Conservation (phyloP, 2,329 filamentous ascomycete genomes). For the Hortaea sp. region DNA sequence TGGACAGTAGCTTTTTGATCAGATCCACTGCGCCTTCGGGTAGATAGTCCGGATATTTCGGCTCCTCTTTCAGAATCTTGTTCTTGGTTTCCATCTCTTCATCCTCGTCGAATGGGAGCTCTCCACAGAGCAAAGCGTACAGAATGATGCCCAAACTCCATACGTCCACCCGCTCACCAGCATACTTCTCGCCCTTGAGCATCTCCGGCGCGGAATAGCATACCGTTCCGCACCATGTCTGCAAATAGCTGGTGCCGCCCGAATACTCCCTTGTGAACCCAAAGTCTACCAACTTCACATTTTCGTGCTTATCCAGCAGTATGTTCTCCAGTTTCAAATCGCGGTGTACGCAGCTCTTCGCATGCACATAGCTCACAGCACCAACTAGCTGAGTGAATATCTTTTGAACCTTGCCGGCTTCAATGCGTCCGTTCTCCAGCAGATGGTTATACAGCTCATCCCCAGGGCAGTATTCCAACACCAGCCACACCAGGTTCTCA, state of each 20-base stretch:
- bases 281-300: slow-evolving; percentile 96
- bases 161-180: slow-evolving; percentile 93
- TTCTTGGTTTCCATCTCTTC: slow-evolving; percentile 81
- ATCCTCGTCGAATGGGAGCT: slow-evolving; percentile 93
- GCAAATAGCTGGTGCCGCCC: slow-evolving; percentile 83
- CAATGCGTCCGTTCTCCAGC: slow-evolving; percentile 72
- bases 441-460: slow-evolving; percentile 97
- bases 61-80: slow-evolving; percentile 76
- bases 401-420: slow-evolving; percentile 79
- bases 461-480: slow-evolving; percentile 90
- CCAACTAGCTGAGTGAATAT: slow-evolving; percentile 94
- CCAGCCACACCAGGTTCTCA: slow-evolving; percentile 88
- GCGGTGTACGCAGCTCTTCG: slow-evolving; percentile 89
- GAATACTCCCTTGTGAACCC: slow-evolving; percentile 97
- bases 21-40: slow-evolving; percentile 67
- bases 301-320: slow-evolving; percentile 87
- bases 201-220: slow-evolving; percentile 98
- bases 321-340: slow-evolving; percentile 97
- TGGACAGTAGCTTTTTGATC: slow-evolving; percentile 73
- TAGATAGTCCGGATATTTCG: slow-evolving; percentile 72
- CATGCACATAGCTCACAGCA: slow-evolving; percentile 89
- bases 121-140: slow-evolving; percentile 71
- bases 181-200: slow-evolving; percentile 96
- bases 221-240: slow-evolving; percentile 95
- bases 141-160: slow-evolving; percentile 84